Percentiles rank a stretch among this genome's conserved stretches.
Conservation (phyloP, 1,284 basidiomycete species). For the Coniophora puteana region DNA sequence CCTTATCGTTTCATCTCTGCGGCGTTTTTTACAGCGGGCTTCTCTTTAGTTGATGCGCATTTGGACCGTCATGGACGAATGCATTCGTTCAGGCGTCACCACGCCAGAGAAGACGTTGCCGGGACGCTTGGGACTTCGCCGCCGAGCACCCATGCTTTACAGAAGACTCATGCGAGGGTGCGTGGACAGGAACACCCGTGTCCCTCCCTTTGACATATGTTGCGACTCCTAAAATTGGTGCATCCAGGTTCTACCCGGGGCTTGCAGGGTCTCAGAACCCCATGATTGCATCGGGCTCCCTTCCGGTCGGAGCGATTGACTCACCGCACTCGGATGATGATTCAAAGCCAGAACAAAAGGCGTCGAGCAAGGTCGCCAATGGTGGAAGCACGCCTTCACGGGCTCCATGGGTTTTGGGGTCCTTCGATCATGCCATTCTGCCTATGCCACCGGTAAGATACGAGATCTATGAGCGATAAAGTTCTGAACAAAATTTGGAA, state of each 20-base stretch:
- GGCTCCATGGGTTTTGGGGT: conserved; percentile 63
- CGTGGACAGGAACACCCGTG: conserved; percentile 17
- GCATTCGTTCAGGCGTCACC: conserved; percentile 86
- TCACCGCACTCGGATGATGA: conserved; percentile 37
- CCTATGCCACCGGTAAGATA: conserved; percentile 75
- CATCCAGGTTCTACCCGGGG: conserved; percentile 58
- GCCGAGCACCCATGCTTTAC: conserved; percentile 85
- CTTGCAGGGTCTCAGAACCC: conserved; percentile 40
- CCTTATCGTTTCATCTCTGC: conserved; percentile 9
- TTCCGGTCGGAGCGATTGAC: conserved; percentile 27
- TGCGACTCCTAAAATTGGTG: conserved; percentile 1
- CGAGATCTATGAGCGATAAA: not conserved
- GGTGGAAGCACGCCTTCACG: conserved; percentile 20
- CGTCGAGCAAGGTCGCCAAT: conserved; percentile 9
- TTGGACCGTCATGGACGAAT: conserved; percentile 93
- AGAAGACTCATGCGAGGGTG: conserved; percentile 84
- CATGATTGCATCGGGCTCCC: conserved; percentile 41
- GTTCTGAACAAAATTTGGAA: conserved; percentile 8
- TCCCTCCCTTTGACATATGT: not conserved
- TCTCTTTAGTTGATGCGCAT: conserved; percentile 62
- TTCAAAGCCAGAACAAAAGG: not conserved
- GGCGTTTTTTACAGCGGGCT: conserved; percentile 4
- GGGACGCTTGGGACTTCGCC: conserved; percentile 75
- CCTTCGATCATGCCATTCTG: conserved; percentile 78
- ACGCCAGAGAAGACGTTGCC: conserved; percentile 77